Percentiles rank a stretch among this genome's conserved stretches.
phyloP scores from a whole-genome alignment of 306 rosid genomes.

The Trifolium fragiferum region DNA sequence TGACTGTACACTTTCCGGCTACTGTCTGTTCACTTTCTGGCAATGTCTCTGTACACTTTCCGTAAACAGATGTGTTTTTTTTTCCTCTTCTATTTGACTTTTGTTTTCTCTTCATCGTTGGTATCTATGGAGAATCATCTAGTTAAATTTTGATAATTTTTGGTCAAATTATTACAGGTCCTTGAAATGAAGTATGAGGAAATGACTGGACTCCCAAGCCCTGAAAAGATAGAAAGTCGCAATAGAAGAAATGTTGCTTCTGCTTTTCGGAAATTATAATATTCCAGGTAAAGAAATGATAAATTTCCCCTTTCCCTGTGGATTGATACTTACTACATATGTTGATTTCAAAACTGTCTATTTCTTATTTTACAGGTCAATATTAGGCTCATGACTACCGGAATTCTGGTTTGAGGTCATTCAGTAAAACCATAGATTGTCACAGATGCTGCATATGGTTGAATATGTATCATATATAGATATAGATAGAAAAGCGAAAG shows the following conservation, averaged over 20 bases:
- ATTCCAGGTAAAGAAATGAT: slow-evolving; percentile 40
- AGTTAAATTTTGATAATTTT: slow-evolving; percentile 1
- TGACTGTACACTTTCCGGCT: too few relatives aligned
- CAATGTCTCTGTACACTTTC: too few relatives aligned
- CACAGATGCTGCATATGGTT: slow-evolving; percentile 27
- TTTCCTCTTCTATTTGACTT: too few relatives aligned
- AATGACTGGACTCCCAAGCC: slow-evolving; percentile 70
- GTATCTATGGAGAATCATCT: background rate
- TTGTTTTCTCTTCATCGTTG: too few relatives aligned
- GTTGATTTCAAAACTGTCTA: slow-evolving; percentile 10
- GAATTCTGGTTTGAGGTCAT: slow-evolving; percentile 22
- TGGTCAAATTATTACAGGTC: slow-evolving; percentile 57
- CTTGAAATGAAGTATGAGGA: slow-evolving; percentile 78
- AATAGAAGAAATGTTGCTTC: slow-evolving; percentile 56
- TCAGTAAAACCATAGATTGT: slow-evolving; percentile 7
- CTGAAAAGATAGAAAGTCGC: slow-evolving; percentile 73
- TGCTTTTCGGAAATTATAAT: slow-evolving; percentile 78
- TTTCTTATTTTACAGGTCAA: slow-evolving; percentile 32
- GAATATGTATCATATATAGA: slow-evolving; percentile 16
- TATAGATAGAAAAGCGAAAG: background rate
- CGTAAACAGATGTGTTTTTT: too few relatives aligned
- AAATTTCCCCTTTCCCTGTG: slow-evolving; percentile 24
- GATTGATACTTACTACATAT: background rate
- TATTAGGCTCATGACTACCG: slow-evolving; percentile 2
- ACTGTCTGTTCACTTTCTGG: too few relatives aligned